phyloP scores from a whole-genome alignment of 2,329 filamentous ascomycete species.

The Teratosphaeria epicoccoides region DNA sequence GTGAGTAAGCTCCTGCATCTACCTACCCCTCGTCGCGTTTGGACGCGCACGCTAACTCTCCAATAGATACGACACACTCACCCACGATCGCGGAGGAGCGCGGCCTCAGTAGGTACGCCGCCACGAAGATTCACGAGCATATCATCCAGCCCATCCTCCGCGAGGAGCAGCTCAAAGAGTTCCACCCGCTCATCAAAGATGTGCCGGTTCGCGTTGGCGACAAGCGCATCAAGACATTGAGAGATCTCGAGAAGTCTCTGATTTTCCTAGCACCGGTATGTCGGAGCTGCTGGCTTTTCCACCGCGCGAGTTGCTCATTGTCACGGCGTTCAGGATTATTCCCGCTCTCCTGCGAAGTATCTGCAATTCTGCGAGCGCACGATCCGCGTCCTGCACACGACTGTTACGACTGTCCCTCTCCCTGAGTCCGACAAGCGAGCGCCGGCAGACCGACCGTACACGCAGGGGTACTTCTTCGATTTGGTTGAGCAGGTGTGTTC shows the following conservation, averaged over 20 bases:
- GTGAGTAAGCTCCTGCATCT: constrained; percentile 12
- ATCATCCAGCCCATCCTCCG: constrained; percentile 68
- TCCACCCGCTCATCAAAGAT: constrained; percentile 68
- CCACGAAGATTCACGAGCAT: constrained; percentile 68
- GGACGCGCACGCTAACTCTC: constrained; percentile 1
- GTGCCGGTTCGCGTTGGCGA: constrained; percentile 68
- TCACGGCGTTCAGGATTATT: constrained; percentile 59
- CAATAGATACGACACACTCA: not conserved
- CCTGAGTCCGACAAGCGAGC: constrained; percentile 78
- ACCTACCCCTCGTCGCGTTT: not conserved
- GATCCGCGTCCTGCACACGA: constrained; percentile 80
- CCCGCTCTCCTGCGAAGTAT: constrained; percentile 60
- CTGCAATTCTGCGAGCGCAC: constrained; percentile 83
- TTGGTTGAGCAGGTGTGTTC: constrained; percentile 64
- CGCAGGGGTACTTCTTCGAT: constrained; percentile 93
- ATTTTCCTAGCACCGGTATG: constrained; percentile 90
- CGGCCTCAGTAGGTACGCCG: constrained; percentile 55
- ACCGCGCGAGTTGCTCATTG: constrained; percentile 57
- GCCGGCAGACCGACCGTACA: constrained; percentile 80
- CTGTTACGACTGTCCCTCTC: constrained; percentile 72
- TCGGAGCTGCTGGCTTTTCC: constrained; percentile 39
- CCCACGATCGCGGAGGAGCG: constrained; percentile 29
- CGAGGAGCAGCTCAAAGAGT: constrained; percentile 63
- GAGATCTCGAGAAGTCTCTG: constrained; percentile 88
- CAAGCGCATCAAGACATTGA: constrained; percentile 79